These are phyloP conservation scores for Collybia sordida DNA, from an alignment of 768 basidiomycete genomes.

Conservation along the genomic window DNA sequence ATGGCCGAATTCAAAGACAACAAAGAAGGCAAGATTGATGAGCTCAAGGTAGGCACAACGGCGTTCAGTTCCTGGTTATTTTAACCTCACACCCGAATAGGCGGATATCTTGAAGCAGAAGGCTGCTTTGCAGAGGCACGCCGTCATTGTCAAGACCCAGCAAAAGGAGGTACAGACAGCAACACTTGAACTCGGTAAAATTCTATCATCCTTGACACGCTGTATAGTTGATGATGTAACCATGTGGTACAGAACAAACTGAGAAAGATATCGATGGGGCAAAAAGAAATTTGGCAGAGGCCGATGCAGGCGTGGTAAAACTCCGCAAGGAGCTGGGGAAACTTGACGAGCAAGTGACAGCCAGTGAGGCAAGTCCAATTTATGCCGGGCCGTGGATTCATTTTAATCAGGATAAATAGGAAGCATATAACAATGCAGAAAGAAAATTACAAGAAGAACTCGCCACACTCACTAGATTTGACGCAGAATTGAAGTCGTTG, in stretches of 20 bases:
- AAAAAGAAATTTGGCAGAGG: slow-evolving; percentile 41
- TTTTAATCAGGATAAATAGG: slow-evolving; percentile 32
- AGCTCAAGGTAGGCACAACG: slow-evolving; percentile 70
- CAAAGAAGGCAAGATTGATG: slow-evolving; percentile 94
- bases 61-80: background rate
- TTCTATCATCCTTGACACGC: background rate
- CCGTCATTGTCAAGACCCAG: slow-evolving; percentile 76
- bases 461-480: slow-evolving; percentile 84
- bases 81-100: slow-evolving; percentile 32
- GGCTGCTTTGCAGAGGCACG: slow-evolving; percentile 75
- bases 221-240: slow-evolving; percentile 3
- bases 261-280: slow-evolving; percentile 66
- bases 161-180: slow-evolving; percentile 92
- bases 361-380: slow-evolving; percentile 37
- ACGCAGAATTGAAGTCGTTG: slow-evolving; percentile 82
- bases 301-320: slow-evolving; percentile 45
- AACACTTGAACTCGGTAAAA: slow-evolving; percentile 78
- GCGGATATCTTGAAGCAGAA: slow-evolving; percentile 81
- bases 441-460: slow-evolving; percentile 79
- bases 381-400: no score
- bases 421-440: slow-evolving; percentile 63
- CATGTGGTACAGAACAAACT: slow-evolving; percentile 63
- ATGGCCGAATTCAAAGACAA: slow-evolving; percentile 99
- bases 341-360: slow-evolving; percentile 47
- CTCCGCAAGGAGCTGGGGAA: slow-evolving; percentile 64